Evolutionary conservation across 2,329 filamentous ascomycete genomes (phyloP).

Genomic region (Alternaria triticina): DNA sequence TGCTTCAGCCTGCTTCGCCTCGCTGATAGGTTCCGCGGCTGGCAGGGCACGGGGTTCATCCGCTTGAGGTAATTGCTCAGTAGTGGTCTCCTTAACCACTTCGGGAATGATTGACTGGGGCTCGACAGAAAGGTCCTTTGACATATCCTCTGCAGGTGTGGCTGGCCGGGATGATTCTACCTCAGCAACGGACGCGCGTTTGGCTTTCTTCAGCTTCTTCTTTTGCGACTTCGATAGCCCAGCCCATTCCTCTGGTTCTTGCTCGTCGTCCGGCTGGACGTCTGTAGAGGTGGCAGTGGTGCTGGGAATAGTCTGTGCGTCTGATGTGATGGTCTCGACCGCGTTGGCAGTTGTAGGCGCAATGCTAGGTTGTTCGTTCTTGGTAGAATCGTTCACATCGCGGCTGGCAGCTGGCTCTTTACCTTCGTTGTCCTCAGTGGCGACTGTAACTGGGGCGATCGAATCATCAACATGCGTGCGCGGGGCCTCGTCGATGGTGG

Average conservation of each 20-base stretch:
- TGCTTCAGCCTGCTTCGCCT: slow-evolving; percentile 6
- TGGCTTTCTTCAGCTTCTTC: slow-evolving; percentile 39
- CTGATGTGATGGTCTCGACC: neutral
- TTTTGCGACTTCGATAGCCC: slow-evolving; percentile 34
- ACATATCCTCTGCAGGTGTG: slow-evolving; percentile 11
- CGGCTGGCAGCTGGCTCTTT: neutral
- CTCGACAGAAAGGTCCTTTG: slow-evolving; percentile 6
- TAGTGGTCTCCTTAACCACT: neutral
- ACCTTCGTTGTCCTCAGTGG: neutral
- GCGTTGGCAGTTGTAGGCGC: neutral
- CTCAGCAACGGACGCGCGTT: slow-evolving; percentile 26
- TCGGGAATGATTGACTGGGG: neutral
- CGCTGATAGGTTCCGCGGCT: neutral
- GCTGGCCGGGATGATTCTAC: slow-evolving; percentile 16
- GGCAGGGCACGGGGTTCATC: neutral
- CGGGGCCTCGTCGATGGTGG: neutral
- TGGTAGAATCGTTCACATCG: neutral
- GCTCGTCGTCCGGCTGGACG: slow-evolving; percentile 1
- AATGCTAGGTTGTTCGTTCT: neutral
- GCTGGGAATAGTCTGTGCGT: neutral
- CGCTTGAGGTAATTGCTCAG: neutral
- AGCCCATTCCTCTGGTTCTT: slow-evolving; percentile 18
- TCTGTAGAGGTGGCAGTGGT: neutral
- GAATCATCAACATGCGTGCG: neutral
- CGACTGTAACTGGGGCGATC: neutral